Evolutionary conservation across 371 early-diverging fungal genomes (phyloP).

Genomic region (Phascolomyces articulosus): DNA sequence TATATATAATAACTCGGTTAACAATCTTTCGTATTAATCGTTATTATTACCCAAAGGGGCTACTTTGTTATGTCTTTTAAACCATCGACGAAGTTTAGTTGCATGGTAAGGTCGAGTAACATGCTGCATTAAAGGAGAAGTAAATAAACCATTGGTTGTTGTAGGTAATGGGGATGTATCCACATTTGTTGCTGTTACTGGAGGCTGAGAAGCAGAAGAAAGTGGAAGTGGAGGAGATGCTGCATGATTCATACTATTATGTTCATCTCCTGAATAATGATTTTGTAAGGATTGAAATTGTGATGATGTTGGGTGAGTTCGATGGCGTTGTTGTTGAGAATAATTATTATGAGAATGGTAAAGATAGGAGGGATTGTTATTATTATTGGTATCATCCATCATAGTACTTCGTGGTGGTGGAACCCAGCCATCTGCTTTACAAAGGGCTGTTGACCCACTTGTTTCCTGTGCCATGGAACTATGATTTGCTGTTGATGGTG

Average conservation of each 20-base stretch:
- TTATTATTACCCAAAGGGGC: no score
- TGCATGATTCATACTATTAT: no score
- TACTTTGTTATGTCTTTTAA: slow-evolving; percentile 21
- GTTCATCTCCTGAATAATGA: not conserved
- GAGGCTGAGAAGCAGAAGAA: not conserved
- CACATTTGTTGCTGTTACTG: not conserved
- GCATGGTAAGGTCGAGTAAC: not conserved
- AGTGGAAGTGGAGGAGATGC: no score
- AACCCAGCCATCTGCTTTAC: slow-evolving; percentile 29
- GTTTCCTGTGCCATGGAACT: not conserved
- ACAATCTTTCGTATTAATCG: no score
- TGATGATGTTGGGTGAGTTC: not conserved
- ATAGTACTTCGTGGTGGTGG: slow-evolving; percentile 6
- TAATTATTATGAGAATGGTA: not conserved
- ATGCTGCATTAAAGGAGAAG: slow-evolving; percentile 3
- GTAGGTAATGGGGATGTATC: not conserved
- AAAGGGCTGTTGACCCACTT: not conserved
- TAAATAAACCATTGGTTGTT: not conserved
- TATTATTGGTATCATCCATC: not conserved
- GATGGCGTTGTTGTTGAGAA: not conserved
- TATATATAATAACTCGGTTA: no score
- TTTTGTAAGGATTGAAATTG: not conserved
- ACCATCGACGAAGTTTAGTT: slow-evolving; percentile 18
- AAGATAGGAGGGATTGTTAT: not conserved
- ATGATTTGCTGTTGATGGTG: no score